Base-by-base conservation (phyloP, 2,329 filamentous ascomycete genomes). In the Trichothecium sympodiale region DNA sequence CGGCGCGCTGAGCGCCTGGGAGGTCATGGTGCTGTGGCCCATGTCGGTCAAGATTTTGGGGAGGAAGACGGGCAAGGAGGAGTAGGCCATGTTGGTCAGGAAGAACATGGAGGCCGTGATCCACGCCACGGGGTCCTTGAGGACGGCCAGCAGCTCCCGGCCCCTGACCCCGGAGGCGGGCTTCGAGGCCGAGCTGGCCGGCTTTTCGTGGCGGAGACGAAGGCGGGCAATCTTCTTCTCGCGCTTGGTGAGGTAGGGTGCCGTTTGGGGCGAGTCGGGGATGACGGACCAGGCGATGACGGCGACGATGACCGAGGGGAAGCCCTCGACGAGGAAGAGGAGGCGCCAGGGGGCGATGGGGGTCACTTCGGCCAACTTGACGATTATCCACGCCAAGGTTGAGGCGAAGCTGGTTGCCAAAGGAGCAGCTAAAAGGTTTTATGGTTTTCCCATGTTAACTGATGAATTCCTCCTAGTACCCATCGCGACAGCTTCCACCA, bases 311-410 rank as follows among this genome's bases (percentile, higher is more conserved):
- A 93, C 71, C 17, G 82, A 86, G 2, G 87, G 87, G 41, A 93
- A 89, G 2, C 86, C 87, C 55, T 94, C 87, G 10, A 89, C 47
- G 7, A 94, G 67, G 50, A 94, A 93, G 18, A 94, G 66, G 2
- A 88, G 68, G n/a, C 87, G 73, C 87, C 87, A 94, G 4, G 83
- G 76, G 0, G 84, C 82, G 34, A 94, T 78, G 13, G 81, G 81
- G 2, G 72, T 65, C 41, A 67, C 50, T 33, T 73, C 61, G 34
- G 76, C 83, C 12, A 86, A 48, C 47, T 74, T 77, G 34, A 87
- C 71, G 42, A 94, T 89, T 16, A 77, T 50, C 78, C 81, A 86
- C 7, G 87, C 86, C 4, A 94, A 65, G 8, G 72, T 80, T 28
- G 84, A 84, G 0, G 85, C 83, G 51, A 93, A 60, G 2, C 78